A percentile compares a stretch with the other conserved stretches of the same genome.
These are phyloP conservation scores for Botryotinia globosa DNA, from an alignment of 2,329 filamentous ascomycete species.

Conservation along the genomic window DNA sequence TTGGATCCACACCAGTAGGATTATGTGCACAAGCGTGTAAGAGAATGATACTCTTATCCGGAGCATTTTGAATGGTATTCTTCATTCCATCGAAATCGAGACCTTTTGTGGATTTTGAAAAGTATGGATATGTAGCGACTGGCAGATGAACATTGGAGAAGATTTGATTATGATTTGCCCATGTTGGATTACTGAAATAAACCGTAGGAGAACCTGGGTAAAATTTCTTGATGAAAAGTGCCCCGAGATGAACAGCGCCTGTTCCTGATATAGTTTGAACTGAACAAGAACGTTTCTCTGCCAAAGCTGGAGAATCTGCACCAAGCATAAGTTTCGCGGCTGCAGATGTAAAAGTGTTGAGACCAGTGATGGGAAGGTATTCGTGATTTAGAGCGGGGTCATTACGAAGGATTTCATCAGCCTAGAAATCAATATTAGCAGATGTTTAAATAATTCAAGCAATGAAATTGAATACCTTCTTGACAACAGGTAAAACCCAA, in stretches of 20 bases:
- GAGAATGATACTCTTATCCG: slow-evolving; percentile 79
- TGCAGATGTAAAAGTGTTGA: slow-evolving; percentile 80
- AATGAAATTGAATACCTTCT: slow-evolving; percentile 64
- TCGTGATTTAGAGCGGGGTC: slow-evolving; percentile 95
- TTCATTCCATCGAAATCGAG: slow-evolving; percentile 92
- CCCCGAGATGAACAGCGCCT: slow-evolving; percentile 89
- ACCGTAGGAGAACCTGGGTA: slow-evolving; percentile 72
- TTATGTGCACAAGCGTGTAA: slow-evolving; percentile 97
- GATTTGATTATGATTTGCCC: slow-evolving; percentile 99
- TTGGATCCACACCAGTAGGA: slow-evolving; percentile 94
- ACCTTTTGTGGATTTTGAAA: slow-evolving; percentile 81
- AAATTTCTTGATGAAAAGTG: slow-evolving; percentile 91
- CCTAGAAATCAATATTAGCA: slow-evolving; percentile 51
- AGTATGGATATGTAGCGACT: slow-evolving; percentile 88
- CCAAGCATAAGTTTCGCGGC: slow-evolving; percentile 90
- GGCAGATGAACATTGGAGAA: slow-evolving; percentile 84
- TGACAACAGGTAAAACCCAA: slow-evolving; percentile 94
- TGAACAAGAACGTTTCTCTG: slow-evolving; percentile 76
- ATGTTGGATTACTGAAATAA: slow-evolving; percentile 93
- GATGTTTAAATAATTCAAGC: background rate
- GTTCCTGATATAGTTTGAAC: slow-evolving; percentile 97
- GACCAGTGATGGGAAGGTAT: slow-evolving; percentile 93
- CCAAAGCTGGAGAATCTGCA: slow-evolving; percentile 71
- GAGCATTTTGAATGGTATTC: slow-evolving; percentile 64
- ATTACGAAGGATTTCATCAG: slow-evolving; percentile 82